Evolutionary conservation across 176 grass and related monocot genomes (phyloP).

Genomic region (Musa itinerans): DNA sequence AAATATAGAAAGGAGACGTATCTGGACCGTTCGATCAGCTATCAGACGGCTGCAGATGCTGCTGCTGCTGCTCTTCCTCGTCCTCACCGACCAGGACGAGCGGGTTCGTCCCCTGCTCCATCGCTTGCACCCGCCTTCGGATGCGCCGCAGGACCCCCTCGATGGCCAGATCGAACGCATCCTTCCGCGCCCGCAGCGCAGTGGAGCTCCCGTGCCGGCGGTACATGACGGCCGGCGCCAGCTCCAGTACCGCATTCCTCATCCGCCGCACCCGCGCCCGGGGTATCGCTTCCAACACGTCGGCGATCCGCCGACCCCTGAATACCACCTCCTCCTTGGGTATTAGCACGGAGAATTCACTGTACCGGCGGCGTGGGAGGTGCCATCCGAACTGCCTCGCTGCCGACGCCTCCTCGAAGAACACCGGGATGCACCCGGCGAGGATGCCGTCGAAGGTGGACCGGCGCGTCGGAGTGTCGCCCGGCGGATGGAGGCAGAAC

Average conservation of each 20-base stretch:
- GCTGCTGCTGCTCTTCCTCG: not conserved
- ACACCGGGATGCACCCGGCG: constrained; percentile 53
- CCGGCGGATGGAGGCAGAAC: constrained; percentile 60
- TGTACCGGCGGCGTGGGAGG: constrained; percentile 34
- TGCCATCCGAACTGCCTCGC: constrained; percentile 61
- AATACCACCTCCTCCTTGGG: constrained; percentile 54
- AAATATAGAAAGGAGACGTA: not conserved
- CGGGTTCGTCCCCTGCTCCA: constrained; percentile 28
- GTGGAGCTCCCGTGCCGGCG: constrained; percentile 39
- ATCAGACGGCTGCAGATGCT: too few species aligned
- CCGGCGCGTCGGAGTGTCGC: constrained; percentile 48
- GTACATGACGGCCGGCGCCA: constrained; percentile 49
- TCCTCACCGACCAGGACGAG: not conserved
- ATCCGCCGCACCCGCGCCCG: constrained; percentile 42
- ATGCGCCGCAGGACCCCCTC: constrained; percentile 61
- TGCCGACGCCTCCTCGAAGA: constrained; percentile 61
- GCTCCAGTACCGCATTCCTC: constrained; percentile 36
- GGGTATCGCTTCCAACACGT: constrained; percentile 34
- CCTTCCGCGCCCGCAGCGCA: constrained; percentile 33
- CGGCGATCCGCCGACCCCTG: constrained; percentile 21
- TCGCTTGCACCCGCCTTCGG: constrained; percentile 27
- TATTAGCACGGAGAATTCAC: constrained; percentile 54
- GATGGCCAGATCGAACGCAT: constrained; percentile 56
- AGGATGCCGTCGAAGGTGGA: constrained; percentile 63
- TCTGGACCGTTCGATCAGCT: not conserved